A percentile compares a stretch with the other conserved stretches of the same genome.
Conservation (phyloP, 2,329 filamentous ascomycete genomes). For the Aspergillus intermedius region DNA sequence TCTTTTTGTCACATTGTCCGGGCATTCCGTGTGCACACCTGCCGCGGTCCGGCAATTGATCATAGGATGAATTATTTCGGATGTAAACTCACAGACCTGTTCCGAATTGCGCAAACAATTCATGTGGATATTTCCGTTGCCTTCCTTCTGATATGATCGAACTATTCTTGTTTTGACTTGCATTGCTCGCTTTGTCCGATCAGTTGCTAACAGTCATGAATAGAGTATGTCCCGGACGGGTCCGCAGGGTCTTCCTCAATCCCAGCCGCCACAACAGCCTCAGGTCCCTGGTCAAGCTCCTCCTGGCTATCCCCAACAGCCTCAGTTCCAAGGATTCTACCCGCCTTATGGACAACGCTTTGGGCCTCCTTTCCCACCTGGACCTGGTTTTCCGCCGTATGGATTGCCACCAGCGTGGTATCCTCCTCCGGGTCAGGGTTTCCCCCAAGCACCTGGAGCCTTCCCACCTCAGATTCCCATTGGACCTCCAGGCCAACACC, state of each 20-base stretch:
- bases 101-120: conserved; percentile 81
- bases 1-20: neutral
- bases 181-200: neutral
- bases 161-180: neutral
- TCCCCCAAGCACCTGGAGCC: conserved; percentile 59
- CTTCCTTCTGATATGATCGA: conserved; percentile 86
- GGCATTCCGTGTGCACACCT: neutral
- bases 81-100: conserved; percentile 78
- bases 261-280: conserved; percentile 42
- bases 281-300: conserved; percentile 31
- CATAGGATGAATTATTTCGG: conserved; percentile 82
- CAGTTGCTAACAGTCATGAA: conserved; percentile 16
- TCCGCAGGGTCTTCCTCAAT: conserved; percentile 33
- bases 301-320: conserved; percentile 36
- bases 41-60: conserved; percentile 18
- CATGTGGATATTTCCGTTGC: conserved; percentile 99
- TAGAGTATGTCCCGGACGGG: conserved; percentile 41
- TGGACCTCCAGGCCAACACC: conserved; percentile 48
- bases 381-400: conserved; percentile 66
- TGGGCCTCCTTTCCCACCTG: conserved; percentile 46
- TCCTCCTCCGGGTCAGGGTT: conserved; percentile 66
- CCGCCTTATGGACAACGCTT: conserved; percentile 43
- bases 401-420: conserved; percentile 72
- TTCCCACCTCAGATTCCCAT: conserved; percentile 58
- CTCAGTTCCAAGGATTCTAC: conserved; percentile 40